Evolutionary conservation across 1,284 basidiomycete species (phyloP).

Genomic region (Lentinus polychrous): DNA sequence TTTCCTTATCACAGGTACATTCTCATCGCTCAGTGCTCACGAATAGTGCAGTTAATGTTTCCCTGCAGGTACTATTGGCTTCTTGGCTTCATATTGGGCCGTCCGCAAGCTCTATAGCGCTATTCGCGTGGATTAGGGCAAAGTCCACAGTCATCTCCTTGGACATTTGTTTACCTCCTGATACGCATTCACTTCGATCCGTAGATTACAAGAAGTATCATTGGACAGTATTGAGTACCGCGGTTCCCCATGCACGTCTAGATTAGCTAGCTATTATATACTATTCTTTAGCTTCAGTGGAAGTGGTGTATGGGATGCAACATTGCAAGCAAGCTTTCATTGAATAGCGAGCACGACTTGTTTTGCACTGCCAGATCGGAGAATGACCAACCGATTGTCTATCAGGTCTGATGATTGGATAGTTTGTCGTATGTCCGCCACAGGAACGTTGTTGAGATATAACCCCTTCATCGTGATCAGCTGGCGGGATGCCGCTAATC

Average conservation of each 20-base stretch:
- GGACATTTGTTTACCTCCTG: too few relatives aligned
- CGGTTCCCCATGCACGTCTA: too few relatives aligned
- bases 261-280: too few relatives aligned
- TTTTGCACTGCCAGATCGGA: conserved; percentile 74
- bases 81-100: conserved; percentile 84
- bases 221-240: not conserved
- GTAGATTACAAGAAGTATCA: not conserved
- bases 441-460: conserved; percentile 43
- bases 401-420: conserved; percentile 50
- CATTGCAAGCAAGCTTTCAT: not conserved
- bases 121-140: conserved; percentile 64
- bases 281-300: not conserved
- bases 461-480: conserved; percentile 45
- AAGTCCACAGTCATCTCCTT: too few relatives aligned
- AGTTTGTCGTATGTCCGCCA: conserved; percentile 36
- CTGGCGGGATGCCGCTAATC: conserved; percentile 45
- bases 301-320: not conserved
- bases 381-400: conserved; percentile 55
- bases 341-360: conserved; percentile 38
- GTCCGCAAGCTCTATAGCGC: conserved; percentile 76
- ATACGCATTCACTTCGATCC: not conserved
- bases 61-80: conserved; percentile 70
- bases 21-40: conserved; percentile 4
- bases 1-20: conserved; percentile 82
- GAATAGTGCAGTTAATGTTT: not conserved